Evolutionary conservation across 768 basidiomycete species (phyloP), one percentile per base, ranked within the genome.

Genomic region (Amanita exitialis): DNA sequence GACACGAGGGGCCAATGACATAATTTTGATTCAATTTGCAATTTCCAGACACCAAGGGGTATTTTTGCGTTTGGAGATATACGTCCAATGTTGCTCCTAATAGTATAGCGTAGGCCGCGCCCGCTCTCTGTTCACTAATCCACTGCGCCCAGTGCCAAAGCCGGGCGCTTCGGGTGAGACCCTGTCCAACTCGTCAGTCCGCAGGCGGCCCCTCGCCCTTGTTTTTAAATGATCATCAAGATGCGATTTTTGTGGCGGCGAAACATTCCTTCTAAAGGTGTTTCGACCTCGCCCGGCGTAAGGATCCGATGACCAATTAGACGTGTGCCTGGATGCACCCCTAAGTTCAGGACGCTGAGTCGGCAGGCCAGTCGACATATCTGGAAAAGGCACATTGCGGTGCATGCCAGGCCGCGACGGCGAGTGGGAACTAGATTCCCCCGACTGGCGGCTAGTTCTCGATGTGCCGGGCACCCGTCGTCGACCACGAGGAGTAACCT

Each of bases 141-240:
- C 85, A 56, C 82, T 86, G 46, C 83, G 76, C 47, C 83, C 83
- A 37, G 67, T 68, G 4, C 82, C 83, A 53, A 66, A 79, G 7
- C 83, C 83, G 34, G 83, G 83, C 2, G 78, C 82, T 34, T 70
- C 66, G n/a, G 64, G 65, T 30, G 67, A 66, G 43, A 58, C 58
- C 2, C 68, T 75, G 38, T 76, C 73, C 47, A 83, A 64, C 58
- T 83, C 80, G 5, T 78, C 72, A 6, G 68, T 69, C 49, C 76
- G 69, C 51, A 75, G 66, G 4, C 83, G 73, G 12, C 84, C 85
- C 53, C 84, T 69, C 44, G 65, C 61, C 52, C 66, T 64, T 30
- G 68, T 64, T 44, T 64, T 57, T 59, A 58, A 20, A 54, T 47
- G 12, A 50, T 51, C 56, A 43, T 66, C 62, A 20, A 63, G 56